Base-by-base conservation (phyloP, 257 asterid species). In the Forsythia viridissima region DNA sequence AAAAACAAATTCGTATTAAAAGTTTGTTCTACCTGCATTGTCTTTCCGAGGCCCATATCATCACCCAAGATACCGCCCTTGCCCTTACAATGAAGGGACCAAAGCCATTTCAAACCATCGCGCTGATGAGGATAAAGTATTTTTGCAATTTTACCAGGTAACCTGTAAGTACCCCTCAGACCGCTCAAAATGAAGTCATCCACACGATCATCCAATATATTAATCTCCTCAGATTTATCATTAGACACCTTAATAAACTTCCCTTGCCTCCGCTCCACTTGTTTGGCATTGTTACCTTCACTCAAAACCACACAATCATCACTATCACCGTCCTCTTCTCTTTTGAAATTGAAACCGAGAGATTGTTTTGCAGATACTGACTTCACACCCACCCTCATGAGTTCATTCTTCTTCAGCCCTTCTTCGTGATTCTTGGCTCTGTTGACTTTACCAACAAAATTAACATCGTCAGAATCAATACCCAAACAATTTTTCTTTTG, bases 11-110 rank as follows among this genome's bases (percentile, higher is more conserved):
- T 42, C 73, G 48, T 55, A 59, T 57, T 51, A 76, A 10, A 71
- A 75, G 59, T 42, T 75, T 44, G 30, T 46, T 57, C 41, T 84
- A 94, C 99, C 99, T 94, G 99, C 99, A 94, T 94, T 71, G 99
- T 94, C 92, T 94, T 94, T 59, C 99, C 99, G 43, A 94, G 89
- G 69, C 99, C 99, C 99, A 94, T 94, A 77, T 94, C 99, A 83
- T 94, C 99, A 21, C 98, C 98, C 87, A 94, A 86, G 15, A 94
- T 86, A 38, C 99, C 99, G 30, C 99, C 99, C 83, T 93, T 90
- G 46, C 96, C 95, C 87, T 84, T 90, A 77, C 90, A 93, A 79
- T 93, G 99, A 81, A 94, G 96, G 74, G 96, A 90, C 99, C 99
- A 94, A 16, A 94, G 94, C 99, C 99, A 94, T 79, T 94, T 91